Conservation (phyloP, 2,329 filamentous ascomycete genomes). For the Magnaporthales sp. region DNA sequence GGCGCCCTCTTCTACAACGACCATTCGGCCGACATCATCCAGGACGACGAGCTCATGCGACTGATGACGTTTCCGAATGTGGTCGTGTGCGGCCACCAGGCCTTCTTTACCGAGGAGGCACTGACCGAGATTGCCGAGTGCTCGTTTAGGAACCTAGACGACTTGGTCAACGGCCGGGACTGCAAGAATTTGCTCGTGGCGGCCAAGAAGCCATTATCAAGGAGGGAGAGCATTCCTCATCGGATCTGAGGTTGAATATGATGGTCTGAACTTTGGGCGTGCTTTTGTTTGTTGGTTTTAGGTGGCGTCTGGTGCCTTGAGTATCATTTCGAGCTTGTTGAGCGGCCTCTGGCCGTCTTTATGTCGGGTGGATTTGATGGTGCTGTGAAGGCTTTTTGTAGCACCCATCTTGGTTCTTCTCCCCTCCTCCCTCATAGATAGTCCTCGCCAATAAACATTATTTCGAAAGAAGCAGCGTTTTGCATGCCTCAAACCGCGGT, state of each 20-base stretch:
- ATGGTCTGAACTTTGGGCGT: neutral
- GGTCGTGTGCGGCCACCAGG: conserved; percentile 58
- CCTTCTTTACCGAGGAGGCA: conserved; percentile 60
- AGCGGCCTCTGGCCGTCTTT: neutral
- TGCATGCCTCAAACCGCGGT: too few relatives aligned
- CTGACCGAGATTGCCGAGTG: conserved; percentile 53
- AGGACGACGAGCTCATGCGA: conserved; percentile 58
- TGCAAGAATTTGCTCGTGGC: conserved; percentile 30
- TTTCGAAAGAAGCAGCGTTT: neutral
- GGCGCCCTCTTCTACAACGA: conserved; percentile 57
- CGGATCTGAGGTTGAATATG: conserved; percentile 16
- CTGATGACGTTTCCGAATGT: conserved; percentile 62
- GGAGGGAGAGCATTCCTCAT: conserved; percentile 22
- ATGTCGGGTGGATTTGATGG: neutral
- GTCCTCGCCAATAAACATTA: neutral
- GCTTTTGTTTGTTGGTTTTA: neutral
- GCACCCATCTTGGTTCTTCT: neutral
- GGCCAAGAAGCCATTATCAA: conserved; percentile 13
- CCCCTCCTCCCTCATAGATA: neutral
- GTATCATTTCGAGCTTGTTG: neutral
- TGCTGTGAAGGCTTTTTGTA: neutral
- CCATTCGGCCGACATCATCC: conserved; percentile 54
- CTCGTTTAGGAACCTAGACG: conserved; percentile 47
- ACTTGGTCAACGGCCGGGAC: conserved; percentile 25
- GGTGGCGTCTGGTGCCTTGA: neutral